A percentile compares a stretch with the other conserved stretches of the same genome.
These are phyloP conservation scores for Sporothrix pallida DNA, from an alignment of 2,329 filamentous ascomycete species.

Conservation along the genomic window DNA sequence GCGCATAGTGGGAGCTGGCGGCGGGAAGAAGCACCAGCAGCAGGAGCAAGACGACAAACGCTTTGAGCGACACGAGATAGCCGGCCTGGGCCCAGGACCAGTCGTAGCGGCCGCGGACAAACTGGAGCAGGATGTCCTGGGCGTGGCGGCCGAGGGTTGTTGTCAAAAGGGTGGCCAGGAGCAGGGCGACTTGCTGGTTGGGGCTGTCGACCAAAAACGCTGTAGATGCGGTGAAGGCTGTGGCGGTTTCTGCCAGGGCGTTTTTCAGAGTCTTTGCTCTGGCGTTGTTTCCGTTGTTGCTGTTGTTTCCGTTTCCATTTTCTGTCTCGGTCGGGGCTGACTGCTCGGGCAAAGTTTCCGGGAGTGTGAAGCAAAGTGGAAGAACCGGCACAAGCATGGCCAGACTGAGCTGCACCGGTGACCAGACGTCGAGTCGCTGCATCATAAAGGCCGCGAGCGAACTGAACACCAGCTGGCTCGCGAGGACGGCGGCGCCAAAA, in stretches of 20 bases:
- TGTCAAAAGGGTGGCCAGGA: constrained; percentile 24
- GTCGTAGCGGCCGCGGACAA: constrained; percentile 23
- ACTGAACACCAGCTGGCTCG: not conserved
- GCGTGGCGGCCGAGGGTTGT: constrained; percentile 28
- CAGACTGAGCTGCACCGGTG: not conserved
- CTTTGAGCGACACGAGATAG: constrained; percentile 29
- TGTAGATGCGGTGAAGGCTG: not conserved
- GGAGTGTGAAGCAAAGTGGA: not conserved
- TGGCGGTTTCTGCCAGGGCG: not conserved
- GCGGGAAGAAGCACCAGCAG: constrained; percentile 25
- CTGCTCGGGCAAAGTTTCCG: not conserved
- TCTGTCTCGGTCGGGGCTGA: not conserved
- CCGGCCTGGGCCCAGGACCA: constrained; percentile 31
- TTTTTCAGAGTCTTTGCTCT: not conserved
- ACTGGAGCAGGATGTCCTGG: constrained; percentile 27
- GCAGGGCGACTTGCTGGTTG: constrained; percentile 4
- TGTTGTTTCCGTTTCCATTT: too few species aligned
- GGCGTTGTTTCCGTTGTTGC: too few species aligned
- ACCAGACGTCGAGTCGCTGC: not conserved
- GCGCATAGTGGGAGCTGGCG: not conserved
- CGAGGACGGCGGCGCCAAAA: constrained; percentile 18
- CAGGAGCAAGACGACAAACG: constrained; percentile 12
- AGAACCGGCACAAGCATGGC: not conserved
- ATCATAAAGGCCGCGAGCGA: constrained; percentile 16
- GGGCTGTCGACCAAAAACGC: not conserved